Evolutionary conservation across 257 asterid species (phyloP), one percentile per base, ranked within the genome.

Genomic region (Solanum dulcamara): DNA sequence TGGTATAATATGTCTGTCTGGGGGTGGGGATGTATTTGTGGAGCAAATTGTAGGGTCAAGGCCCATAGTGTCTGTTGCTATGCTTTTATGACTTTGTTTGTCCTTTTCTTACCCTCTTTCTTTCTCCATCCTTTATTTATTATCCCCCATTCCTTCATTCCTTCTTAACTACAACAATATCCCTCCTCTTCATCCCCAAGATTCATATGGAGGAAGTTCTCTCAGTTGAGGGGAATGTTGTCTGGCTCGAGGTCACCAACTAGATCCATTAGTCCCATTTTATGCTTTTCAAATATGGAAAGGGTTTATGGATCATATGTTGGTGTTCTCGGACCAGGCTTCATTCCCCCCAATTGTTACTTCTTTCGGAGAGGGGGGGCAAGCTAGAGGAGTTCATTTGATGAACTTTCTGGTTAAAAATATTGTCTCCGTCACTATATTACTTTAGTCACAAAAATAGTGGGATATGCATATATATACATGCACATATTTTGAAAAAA

Each of bases 241-340:
- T 94, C 93, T 90, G 98, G 98, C 94, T 93, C 98, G 98, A 94
- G 97, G 95, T 90, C 91, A 88, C 88, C 51, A 89, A 85, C 89
- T 88, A 88, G 95, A 91, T 92, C 94, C 86, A 77, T 24, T 17
- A 60, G 28, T 55, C 11, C 72, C 24, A 5, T 24, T 22, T 1
- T 8, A 28, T 30, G 72, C 7, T 7, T 55, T 55, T 55, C 28
- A 55, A 20, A 55, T 55, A 9, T 10, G 35, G 7, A 40, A 42
- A 40, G 14, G 37, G 60, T 44, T 66, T 64, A 55, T 48, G 88
- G 91, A 88, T 91, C 92, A 60, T 86, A 79, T 10, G 87, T 90
- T 89, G n/a, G 89, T 84, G 93, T 89, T 92, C 90, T 95, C 98
- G 98, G 98, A 95, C 98, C 98, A 95, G 98, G 98, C 98, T 95